Evolutionary conservation across 2,329 filamentous ascomycete species (phyloP).

Genomic region (Ceratocystis variospora): DNA sequence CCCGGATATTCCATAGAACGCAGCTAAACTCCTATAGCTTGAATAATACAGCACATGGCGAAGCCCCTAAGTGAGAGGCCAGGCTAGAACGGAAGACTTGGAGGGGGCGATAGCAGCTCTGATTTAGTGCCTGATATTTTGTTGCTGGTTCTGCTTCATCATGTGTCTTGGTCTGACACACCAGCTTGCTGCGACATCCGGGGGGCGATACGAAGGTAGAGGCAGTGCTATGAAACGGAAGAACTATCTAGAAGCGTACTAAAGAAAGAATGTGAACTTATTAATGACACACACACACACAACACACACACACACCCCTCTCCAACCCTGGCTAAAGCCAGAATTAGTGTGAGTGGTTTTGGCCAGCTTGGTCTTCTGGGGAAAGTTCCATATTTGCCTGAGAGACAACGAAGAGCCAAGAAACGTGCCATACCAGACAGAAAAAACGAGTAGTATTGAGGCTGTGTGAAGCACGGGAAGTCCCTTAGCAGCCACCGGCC

Average conservation of each 20-base stretch:
- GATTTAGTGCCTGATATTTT: not conserved
- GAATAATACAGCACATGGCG: not conserved
- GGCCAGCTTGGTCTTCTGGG: not conserved
- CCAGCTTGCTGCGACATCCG: not conserved
- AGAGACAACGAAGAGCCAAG: not conserved
- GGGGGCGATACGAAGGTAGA: not conserved
- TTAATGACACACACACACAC: not conserved
- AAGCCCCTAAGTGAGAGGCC: not conserved
- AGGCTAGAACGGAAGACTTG: not conserved
- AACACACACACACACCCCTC: not conserved
- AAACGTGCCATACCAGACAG: not conserved
- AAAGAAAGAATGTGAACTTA: too few species aligned
- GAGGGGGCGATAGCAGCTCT: not conserved
- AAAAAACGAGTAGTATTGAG: not conserved
- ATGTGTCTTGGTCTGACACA: slow-evolving; percentile 7
- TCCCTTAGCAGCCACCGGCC: not conserved
- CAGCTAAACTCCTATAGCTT: too few species aligned
- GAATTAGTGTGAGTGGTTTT: not conserved
- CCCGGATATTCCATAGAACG: too few species aligned
- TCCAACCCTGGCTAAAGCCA: not conserved
- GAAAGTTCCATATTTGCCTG: too few species aligned
- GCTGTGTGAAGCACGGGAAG: not conserved
- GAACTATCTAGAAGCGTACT: not conserved
- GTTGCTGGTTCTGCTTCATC: not conserved
- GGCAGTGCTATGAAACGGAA: not conserved